Evolutionary conservation across 306 rosid species (phyloP), one percentile per base, ranked within the genome.

Genomic region (Abrus pulchellus): DNA sequence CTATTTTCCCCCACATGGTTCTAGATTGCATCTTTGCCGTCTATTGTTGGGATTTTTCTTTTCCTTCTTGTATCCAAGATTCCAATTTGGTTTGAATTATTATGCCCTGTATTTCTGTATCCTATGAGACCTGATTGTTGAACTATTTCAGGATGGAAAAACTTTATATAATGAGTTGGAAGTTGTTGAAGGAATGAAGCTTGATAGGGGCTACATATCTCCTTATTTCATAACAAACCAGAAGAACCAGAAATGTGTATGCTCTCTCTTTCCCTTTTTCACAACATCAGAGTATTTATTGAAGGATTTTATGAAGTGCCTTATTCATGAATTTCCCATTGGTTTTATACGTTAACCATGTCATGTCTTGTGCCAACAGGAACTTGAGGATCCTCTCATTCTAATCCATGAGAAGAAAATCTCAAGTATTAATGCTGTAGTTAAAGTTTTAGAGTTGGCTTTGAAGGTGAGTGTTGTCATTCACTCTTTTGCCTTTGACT

Each of bases 171-270:
- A 93, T 55, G 99, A 93, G 86, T 88, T 94, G 95, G 99, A 94
- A 84, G 97, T 94, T 76, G 97, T 94, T 44, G 99, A 95, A 86
- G 99, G 99, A 59, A 95, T 95, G 99, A 95, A 93, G 90, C 92
- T 95, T 29, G 99, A 95, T 80, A 85, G 99, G 82, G 99, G 99
- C 67, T 95, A 91, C 63, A 95, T 95, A 67, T 95, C 99, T 65
- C 99, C 99, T 55, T 92, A 91, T 78, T 95, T 95, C 82, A 89
- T 93, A 52, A 95, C 99, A 47, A 93, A 95, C 86, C 90, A 88
- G 81, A 95, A 95, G 90, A 93, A 86, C 78, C 99, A 95, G 82
- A 95, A 91, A 90, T 95, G 99, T 82, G 99, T 95, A 90, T 83
- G 99, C 34, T 66, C 64, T 82, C 61, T 78, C 27, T 60, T 28